A percentile compares a stretch with the other conserved stretches of the same genome.
These are phyloP conservation scores for Globisporangium yorkense DNA, from an alignment of 352 stramenopile genomes.

Conservation along the genomic window DNA sequence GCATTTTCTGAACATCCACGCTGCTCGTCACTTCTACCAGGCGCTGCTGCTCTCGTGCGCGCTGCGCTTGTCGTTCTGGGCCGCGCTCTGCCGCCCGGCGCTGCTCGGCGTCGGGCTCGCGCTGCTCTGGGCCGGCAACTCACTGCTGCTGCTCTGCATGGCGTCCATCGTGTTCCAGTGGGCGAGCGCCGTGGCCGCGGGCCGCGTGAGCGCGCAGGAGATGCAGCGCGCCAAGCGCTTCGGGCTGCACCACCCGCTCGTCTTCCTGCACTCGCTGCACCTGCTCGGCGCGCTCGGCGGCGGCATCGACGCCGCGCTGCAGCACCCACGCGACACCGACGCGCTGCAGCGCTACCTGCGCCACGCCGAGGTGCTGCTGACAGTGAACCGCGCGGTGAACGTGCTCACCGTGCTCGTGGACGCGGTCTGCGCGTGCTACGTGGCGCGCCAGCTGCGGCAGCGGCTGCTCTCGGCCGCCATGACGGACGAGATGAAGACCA, in stretches of 20 bases:
- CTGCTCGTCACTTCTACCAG: slow-evolving; percentile 7
- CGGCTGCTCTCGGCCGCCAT: slow-evolving; percentile 54
- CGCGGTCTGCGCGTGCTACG: slow-evolving; percentile 29
- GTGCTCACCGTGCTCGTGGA: slow-evolving; percentile 40
- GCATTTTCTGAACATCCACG: too few species aligned
- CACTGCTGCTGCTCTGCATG: slow-evolving; percentile 58
- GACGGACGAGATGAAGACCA: slow-evolving; percentile 70
- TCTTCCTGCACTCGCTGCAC: slow-evolving; percentile 51
- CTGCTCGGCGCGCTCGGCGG: slow-evolving; percentile 29
- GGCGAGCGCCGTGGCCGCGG: slow-evolving; percentile 49
- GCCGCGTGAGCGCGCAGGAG: slow-evolving; percentile 40
- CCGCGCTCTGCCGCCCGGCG: slow-evolving; percentile 22
- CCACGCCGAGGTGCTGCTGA: slow-evolving; percentile 18
- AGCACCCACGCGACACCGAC: slow-evolving; percentile 14
- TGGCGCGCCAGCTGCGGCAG: slow-evolving; percentile 37
- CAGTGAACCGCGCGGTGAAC: slow-evolving; percentile 37
- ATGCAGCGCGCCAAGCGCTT: slow-evolving; percentile 41
- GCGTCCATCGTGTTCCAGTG: slow-evolving; percentile 65
- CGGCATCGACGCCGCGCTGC: slow-evolving; percentile 26
- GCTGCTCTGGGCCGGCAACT: slow-evolving; percentile 54
- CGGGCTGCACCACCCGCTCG: slow-evolving; percentile 46
- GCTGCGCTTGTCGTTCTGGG: slow-evolving; percentile 39
- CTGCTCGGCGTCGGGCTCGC: slow-evolving; percentile 30
- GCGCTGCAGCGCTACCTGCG: slow-evolving; percentile 21
- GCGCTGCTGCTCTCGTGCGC: slow-evolving; percentile 36